Conservation (phyloP, 306 rosid species). For the Malus sylvestris region DNA sequence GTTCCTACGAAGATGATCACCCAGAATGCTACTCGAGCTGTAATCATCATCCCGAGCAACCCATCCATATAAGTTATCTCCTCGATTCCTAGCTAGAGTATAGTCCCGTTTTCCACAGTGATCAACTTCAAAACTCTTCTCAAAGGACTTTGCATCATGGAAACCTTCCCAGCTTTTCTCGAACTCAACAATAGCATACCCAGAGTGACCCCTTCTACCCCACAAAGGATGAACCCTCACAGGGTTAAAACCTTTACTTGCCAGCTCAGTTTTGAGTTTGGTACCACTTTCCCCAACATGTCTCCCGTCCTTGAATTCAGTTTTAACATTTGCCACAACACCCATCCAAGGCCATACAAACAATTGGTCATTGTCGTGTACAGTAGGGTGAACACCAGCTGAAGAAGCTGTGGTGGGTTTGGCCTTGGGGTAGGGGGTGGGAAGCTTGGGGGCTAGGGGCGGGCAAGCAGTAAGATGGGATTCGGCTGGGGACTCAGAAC, state of each 20-base stretch:
- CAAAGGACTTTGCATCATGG: conserved; percentile 53
- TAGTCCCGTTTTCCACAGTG: conserved; percentile 53
- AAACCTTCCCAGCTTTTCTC: conserved; percentile 66
- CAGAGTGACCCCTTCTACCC: conserved; percentile 60
- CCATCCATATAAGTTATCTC: conserved; percentile 62
- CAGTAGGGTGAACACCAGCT: background rate
- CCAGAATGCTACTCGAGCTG: conserved; percentile 7
- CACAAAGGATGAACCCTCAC: conserved; percentile 57
- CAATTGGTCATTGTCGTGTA: conserved; percentile 7
- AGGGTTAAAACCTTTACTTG: conserved; percentile 58
- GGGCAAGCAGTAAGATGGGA: background rate
- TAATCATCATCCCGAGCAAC: conserved; percentile 43
- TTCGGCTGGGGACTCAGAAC: background rate
- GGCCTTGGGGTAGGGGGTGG: background rate
- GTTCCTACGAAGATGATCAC: conserved; percentile 30
- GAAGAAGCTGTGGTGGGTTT: background rate
- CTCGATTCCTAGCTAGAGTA: conserved; percentile 8
- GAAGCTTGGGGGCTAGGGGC: background rate
- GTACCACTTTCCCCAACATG: conserved; percentile 58
- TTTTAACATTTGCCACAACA: conserved; percentile 55
- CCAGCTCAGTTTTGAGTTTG: conserved; percentile 50
- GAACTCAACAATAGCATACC: conserved; percentile 62
- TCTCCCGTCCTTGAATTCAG: conserved; percentile 36
- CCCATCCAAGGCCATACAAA: conserved; percentile 77
- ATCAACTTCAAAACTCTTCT: conserved; percentile 41